phyloP scores from a whole-genome alignment of 2,329 filamentous ascomycete genomes.

The Camptophora hylomeconis region DNA sequence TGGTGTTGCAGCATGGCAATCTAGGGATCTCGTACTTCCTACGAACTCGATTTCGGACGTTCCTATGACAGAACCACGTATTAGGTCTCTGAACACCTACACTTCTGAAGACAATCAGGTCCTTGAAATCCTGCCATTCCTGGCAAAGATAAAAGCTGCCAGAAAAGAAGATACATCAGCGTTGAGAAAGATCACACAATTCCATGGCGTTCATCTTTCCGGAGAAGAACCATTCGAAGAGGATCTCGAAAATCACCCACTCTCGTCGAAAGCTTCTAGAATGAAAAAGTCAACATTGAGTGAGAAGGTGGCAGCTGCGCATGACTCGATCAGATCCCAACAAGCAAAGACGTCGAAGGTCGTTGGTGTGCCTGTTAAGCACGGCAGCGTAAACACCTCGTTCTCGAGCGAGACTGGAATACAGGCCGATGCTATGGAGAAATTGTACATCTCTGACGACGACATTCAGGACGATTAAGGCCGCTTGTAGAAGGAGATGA shows the following conservation, averaged over 20 bases:
- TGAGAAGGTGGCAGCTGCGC: slow-evolving; percentile 3
- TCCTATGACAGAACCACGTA: slow-evolving; percentile 23
- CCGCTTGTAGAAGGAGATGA: too few species aligned
- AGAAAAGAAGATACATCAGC: slow-evolving; percentile 34
- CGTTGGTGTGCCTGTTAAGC: slow-evolving; percentile 25
- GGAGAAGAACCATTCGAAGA: slow-evolving; percentile 33
- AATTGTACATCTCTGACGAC: slow-evolving; percentile 65
- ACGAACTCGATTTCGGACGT: slow-evolving; percentile 1
- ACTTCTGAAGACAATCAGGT: slow-evolving; percentile 61
- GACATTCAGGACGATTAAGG: slow-evolving; percentile 61
- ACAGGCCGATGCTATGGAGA: slow-evolving; percentile 41
- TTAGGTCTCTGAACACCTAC: slow-evolving; percentile 46
- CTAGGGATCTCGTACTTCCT: slow-evolving; percentile 7
- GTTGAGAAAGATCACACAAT: slow-evolving; percentile 55
- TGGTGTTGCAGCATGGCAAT: slow-evolving; percentile 27
- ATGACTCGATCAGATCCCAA: slow-evolving; percentile 1
- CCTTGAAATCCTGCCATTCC: slow-evolving; percentile 77
- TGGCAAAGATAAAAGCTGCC: slow-evolving; percentile 47
- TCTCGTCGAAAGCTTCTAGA: slow-evolving; percentile 6
- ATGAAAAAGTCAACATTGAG: neutral
- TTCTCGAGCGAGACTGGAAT: slow-evolving; percentile 8
- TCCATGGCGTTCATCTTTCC: slow-evolving; percentile 44
- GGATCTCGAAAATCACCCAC: slow-evolving; percentile 12
- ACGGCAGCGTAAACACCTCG: slow-evolving; percentile 13
- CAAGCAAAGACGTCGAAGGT: slow-evolving; percentile 5